Evolutionary conservation across 305 asterid genomes (phyloP).

Genomic region (Caryopteris hybrid): DNA sequence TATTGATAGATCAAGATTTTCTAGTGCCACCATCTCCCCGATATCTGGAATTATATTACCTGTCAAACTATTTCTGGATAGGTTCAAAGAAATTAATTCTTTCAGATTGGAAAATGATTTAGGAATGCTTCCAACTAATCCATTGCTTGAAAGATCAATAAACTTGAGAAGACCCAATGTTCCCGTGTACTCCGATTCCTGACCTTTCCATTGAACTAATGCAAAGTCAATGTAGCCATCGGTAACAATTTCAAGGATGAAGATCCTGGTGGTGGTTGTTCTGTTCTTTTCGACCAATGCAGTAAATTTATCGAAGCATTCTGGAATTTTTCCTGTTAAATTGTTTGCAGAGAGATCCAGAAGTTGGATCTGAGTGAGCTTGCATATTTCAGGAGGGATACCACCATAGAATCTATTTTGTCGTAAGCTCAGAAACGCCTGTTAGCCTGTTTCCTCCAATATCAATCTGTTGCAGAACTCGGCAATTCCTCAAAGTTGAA

Average conservation of each 20-base stretch:
- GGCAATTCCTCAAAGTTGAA: conserved; percentile 16
- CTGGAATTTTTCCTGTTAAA: conserved; percentile 28
- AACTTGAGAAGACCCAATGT: background rate
- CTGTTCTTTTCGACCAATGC: conserved; percentile 1
- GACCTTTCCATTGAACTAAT: conserved; percentile 7
- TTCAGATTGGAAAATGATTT: background rate
- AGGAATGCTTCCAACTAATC: background rate
- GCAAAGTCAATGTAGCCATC: background rate
- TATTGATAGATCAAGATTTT: background rate
- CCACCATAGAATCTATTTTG: conserved; percentile 27
- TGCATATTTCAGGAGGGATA: conserved; percentile 26
- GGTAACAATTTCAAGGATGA: background rate
- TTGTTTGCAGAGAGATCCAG: conserved; percentile 30
- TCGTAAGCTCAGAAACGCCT: conserved; percentile 15
- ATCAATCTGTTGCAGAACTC: conserved; percentile 17
- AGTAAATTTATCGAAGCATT: conserved; percentile 32
- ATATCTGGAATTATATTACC: background rate
- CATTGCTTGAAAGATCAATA: background rate
- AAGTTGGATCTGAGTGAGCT: conserved; percentile 21
- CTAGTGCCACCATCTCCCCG: conserved; percentile 6
- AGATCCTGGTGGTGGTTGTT: background rate
- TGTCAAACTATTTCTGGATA: background rate
- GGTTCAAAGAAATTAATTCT: background rate
- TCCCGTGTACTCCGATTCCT: background rate
- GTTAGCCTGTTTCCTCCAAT: conserved; percentile 1